These are phyloP conservation scores for Rhododendron griersonianum DNA, from an alignment of 148 eudicot species.

Conservation along the genomic window DNA sequence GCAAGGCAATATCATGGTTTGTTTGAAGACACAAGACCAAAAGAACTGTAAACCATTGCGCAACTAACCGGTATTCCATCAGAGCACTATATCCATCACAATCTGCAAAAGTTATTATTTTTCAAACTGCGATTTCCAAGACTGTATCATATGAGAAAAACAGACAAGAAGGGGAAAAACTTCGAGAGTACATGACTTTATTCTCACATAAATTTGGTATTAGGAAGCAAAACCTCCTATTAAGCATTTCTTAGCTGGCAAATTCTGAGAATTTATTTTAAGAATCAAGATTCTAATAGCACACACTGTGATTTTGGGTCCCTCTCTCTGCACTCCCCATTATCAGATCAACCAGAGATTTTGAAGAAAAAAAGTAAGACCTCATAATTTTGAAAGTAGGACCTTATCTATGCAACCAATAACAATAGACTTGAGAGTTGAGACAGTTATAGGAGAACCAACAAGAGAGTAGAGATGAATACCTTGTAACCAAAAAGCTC, in stretches of 20 bases:
- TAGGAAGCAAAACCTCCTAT: neutral
- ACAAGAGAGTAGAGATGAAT: too few relatives aligned
- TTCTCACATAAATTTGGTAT: neutral
- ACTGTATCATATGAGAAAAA: neutral
- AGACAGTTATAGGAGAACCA: too few relatives aligned
- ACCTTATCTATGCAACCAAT: too few relatives aligned
- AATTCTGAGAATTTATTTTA: neutral
- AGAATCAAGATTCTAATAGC: neutral
- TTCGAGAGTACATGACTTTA: neutral
- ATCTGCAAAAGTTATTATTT: constrained; percentile 45
- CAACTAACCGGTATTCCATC: constrained; percentile 91
- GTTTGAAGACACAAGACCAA: neutral
- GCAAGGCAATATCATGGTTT: neutral
- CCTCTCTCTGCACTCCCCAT: neutral
- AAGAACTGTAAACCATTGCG: neutral
- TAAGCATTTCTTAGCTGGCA: neutral
- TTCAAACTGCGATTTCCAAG: neutral
- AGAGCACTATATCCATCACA: constrained; percentile 96
- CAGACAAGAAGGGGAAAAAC: neutral
- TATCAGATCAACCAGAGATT: neutral
- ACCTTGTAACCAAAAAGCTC: too few relatives aligned
- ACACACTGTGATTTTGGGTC: neutral
- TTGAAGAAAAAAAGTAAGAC: too few relatives aligned
- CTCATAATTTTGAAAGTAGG: too few relatives aligned
- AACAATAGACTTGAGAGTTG: too few relatives aligned